phyloP scores from a whole-genome alignment of 257 asterid genomes.

The Cinchona pubescens region DNA sequence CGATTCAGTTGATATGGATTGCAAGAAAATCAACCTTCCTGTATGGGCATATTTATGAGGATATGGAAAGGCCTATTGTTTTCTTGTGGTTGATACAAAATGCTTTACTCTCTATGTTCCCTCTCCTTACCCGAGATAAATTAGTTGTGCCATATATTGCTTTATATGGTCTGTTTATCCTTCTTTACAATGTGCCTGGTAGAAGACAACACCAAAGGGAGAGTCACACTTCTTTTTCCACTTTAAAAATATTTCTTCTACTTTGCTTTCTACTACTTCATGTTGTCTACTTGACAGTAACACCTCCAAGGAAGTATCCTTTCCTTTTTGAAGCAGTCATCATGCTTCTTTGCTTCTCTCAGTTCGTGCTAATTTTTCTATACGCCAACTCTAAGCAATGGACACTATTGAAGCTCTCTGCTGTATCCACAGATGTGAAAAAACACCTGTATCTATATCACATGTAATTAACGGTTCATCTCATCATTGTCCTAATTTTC shows the following conservation, averaged over 20 bases:
- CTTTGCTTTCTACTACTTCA: constrained; percentile 62
- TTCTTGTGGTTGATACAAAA: constrained; percentile 64
- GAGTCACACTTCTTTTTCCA: constrained; percentile 22
- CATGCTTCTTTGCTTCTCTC: constrained; percentile 83
- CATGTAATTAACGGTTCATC: no score
- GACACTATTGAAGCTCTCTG: constrained; percentile 38
- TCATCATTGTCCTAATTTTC: not conserved
- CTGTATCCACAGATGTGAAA: constrained; percentile 36
- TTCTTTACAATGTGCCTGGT: constrained; percentile 60
- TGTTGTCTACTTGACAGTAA: constrained; percentile 50
- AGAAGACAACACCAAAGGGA: constrained; percentile 42
- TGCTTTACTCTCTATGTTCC: constrained; percentile 85
- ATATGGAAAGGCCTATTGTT: constrained; percentile 64
- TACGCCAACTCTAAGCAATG: constrained; percentile 67
- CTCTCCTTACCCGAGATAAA: constrained; percentile 77
- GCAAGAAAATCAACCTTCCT: constrained; percentile 75
- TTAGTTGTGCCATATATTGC: constrained; percentile 62
- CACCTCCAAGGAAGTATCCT: constrained; percentile 84
- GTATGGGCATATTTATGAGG: constrained; percentile 72
- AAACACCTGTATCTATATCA: constrained; percentile 45
- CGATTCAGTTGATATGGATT: constrained; percentile 58
- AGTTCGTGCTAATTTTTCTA: constrained; percentile 47
- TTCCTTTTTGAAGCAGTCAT: constrained; percentile 81
- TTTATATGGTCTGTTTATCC: constrained; percentile 63
- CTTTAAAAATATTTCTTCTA: constrained; percentile 35